phyloP scores from a whole-genome alignment of 306 rosid genomes.

The Vachellia pachyceras region DNA sequence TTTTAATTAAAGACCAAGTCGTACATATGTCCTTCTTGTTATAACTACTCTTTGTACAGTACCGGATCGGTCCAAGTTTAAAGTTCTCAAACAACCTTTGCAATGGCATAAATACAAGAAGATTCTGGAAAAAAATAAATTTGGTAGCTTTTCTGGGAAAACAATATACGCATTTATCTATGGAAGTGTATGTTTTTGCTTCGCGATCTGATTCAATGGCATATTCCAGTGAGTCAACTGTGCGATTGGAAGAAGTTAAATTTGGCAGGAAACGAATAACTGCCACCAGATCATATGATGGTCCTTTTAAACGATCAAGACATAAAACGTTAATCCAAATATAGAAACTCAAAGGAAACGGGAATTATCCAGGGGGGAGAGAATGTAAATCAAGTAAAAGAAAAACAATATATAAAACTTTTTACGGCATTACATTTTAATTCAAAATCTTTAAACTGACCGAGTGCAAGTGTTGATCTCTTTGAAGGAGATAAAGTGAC shows the following conservation, averaged over 20 bases:
- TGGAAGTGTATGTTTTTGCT: neutral
- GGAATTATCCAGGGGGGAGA: no score
- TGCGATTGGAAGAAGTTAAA: neutral
- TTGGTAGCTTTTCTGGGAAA: no score
- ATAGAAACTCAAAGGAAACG: neutral
- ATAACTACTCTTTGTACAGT: no score
- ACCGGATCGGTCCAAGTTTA: no score
- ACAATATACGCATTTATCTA: neutral
- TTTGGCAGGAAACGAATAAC: neutral
- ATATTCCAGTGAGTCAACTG: neutral
- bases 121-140: neutral
- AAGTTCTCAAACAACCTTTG: no score
- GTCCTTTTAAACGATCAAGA: neutral
- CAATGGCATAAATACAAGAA: neutral
- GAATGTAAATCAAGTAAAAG: neutral
- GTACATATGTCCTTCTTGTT: no score
- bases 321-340: neutral
- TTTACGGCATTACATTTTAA: neutral
- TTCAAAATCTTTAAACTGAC: neutral
- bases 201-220: neutral
- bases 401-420: neutral
- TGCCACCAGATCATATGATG: neutral
- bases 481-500: no score
- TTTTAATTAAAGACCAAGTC: no score
- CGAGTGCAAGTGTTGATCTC: no score